Percentiles rank a stretch among this genome's conserved stretches.
phyloP scores from a whole-genome alignment of 2,329 filamentous ascomycete genomes.

The Scedosporium aurantiacum region DNA sequence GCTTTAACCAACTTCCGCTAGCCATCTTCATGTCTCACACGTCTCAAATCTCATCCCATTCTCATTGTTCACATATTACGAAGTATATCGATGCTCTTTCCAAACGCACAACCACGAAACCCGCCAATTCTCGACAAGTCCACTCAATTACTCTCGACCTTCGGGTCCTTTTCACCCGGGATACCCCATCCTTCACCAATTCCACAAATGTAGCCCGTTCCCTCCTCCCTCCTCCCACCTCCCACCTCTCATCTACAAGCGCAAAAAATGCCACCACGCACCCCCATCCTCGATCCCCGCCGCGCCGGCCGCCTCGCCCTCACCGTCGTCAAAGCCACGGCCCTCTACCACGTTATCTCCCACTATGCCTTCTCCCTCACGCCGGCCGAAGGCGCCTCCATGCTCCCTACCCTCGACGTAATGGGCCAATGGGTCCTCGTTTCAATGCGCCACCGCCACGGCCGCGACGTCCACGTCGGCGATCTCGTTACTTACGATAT shows the following conservation, averaged over 20 bases:
- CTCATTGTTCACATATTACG: not conserved
- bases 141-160: not conserved
- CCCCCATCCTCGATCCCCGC: conserved; percentile 8
- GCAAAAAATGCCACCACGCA: conserved; percentile 7
- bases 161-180: not conserved
- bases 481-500: conserved; percentile 74
- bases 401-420: conserved; percentile 73
- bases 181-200: not conserved
- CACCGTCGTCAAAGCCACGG: conserved; percentile 34
- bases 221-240: not conserved
- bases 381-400: conserved; percentile 61
- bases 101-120: not conserved
- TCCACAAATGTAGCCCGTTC: not conserved
- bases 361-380: conserved; percentile 53
- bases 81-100: no score
- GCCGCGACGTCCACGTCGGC: conserved; percentile 58
- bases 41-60: not conserved
- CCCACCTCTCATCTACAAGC: not conserved
- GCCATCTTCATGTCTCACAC: not conserved
- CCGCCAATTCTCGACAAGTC: not conserved
- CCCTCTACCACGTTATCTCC: conserved; percentile 37
- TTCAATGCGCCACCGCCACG: conserved; percentile 55
- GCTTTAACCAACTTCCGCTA: not conserved
- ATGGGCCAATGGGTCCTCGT: conserved; percentile 59
- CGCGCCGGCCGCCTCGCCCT: conserved; percentile 27